phyloP scores from a whole-genome alignment of 192 early-diverging fungal species.

The Endogone sp. region DNA sequence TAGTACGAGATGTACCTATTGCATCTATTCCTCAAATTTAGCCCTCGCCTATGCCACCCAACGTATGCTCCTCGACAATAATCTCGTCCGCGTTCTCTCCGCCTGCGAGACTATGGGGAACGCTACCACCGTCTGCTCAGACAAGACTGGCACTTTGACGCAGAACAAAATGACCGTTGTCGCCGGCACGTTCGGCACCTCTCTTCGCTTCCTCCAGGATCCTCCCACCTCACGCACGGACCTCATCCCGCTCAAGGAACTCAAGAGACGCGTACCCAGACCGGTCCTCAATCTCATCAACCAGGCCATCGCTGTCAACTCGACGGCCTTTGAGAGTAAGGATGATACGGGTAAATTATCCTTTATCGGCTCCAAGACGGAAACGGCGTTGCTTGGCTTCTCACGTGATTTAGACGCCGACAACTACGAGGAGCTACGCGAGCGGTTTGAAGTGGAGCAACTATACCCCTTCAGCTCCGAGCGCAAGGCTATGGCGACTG shows the following conservation, averaged over 20 bases:
- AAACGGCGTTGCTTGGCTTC: slow-evolving; percentile 86
- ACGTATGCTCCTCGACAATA: slow-evolving; percentile 96
- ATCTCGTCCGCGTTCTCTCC: slow-evolving; percentile 91
- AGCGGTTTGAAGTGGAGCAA: slow-evolving; percentile 56
- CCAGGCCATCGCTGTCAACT: slow-evolving; percentile 79
- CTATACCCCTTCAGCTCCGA: slow-evolving; percentile 90
- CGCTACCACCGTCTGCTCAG: slow-evolving; percentile 97
- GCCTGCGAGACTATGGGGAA: slow-evolving; percentile 99
- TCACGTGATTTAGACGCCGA: slow-evolving; percentile 59
- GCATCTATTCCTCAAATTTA: slow-evolving; percentile 2
- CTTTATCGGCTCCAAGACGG: slow-evolving; percentile 92
- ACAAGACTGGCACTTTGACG: slow-evolving; percentile 98
- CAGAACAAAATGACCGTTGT: slow-evolving; percentile 99
- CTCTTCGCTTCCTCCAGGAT: slow-evolving; percentile 55
- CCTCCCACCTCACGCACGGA: slow-evolving; percentile 29
- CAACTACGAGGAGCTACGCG: slow-evolving; percentile 61
- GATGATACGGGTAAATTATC: slow-evolving; percentile 44
- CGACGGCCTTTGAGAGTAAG: slow-evolving; percentile 64
- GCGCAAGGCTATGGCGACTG: slow-evolving; percentile 89
- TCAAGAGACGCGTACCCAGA: slow-evolving; percentile 36
- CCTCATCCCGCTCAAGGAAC: slow-evolving; percentile 43
- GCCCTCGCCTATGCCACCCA: slow-evolving; percentile 93
- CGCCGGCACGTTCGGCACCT: slow-evolving; percentile 73
- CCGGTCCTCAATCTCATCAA: slow-evolving; percentile 49
- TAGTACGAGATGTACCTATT: slow-evolving; percentile 1